phyloP scores from a whole-genome alignment of 495 filamentous ascomycete species.

The Chaetomium tenue region DNA sequence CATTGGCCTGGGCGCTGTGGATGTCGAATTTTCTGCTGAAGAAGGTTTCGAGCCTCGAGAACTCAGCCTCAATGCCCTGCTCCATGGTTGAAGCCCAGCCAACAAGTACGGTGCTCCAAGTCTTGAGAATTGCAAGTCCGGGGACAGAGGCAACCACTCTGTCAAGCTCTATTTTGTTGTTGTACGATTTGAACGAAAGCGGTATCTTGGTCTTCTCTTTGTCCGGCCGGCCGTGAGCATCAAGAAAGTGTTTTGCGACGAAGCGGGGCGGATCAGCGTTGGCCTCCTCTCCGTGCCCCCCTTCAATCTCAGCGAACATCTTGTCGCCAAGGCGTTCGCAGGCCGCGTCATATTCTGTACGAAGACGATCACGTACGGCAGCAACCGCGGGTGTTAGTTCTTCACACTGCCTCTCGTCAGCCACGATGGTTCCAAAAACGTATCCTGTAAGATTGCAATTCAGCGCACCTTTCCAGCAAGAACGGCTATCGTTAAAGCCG shows the following conservation, averaged over 20 bases:
- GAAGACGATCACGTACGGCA: neutral
- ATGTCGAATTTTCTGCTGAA: neutral
- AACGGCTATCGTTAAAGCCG: neutral
- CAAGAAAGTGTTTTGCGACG: constrained; percentile 29
- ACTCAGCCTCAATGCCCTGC: constrained; percentile 13
- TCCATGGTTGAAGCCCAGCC: constrained; percentile 22
- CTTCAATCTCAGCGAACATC: neutral
- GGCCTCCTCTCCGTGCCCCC: constrained; percentile 15
- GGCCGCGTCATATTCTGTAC: neutral
- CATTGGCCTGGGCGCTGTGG: constrained; percentile 12
- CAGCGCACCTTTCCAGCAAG: neutral
- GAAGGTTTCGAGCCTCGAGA: constrained; percentile 8
- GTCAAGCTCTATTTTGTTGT: neutral
- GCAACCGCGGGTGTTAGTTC: neutral
- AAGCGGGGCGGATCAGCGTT: constrained; percentile 20
- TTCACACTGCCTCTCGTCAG: constrained; percentile 5
- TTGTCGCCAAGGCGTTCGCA: neutral
- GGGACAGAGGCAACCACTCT: constrained; percentile 7
- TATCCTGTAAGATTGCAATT: neutral
- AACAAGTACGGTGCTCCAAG: neutral
- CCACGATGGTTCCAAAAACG: too few relatives aligned
- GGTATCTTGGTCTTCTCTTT: constrained; percentile 15
- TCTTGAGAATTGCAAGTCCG: constrained; percentile 7
- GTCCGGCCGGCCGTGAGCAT: constrained; percentile 17
- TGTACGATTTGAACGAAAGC: neutral